Conservation (phyloP, 108 stramenopile species). For the Discostella stelligeroides region DNA sequence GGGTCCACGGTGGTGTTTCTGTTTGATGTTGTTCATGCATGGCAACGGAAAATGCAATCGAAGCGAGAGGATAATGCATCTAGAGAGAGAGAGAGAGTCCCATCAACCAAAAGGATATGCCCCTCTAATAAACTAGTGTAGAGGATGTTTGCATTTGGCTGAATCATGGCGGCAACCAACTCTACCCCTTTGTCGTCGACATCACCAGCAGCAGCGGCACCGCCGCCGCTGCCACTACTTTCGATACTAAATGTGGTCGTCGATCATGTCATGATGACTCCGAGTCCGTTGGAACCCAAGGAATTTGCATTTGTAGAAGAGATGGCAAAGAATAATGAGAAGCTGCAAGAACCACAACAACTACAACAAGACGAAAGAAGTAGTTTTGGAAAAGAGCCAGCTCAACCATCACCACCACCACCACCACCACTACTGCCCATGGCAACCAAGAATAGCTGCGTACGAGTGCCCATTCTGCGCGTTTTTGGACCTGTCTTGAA, state of each 20-base stretch:
- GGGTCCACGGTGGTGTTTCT: no score
- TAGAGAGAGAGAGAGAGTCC: no score
- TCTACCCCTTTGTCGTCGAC: not conserved
- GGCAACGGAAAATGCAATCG: no score
- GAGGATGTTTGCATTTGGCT: not conserved
- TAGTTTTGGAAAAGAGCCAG: not conserved
- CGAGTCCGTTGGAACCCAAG: conserved; percentile 68
- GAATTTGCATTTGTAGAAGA: conserved; percentile 47
- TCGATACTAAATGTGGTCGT: conserved; percentile 83
- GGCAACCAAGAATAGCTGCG: conserved; percentile 2
- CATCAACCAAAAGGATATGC: no score
- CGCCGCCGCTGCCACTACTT: conserved; percentile 18
- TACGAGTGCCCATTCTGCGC: conserved; percentile 74
- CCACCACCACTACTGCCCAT: not conserved
- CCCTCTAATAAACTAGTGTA: no score
- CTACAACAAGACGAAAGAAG: not conserved
- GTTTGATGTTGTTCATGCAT: no score
- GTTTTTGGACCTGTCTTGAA: conserved; percentile 81
- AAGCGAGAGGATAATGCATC: no score
- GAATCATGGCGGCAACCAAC: not conserved
- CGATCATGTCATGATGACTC: conserved; percentile 76
- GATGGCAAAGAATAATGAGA: not conserved
- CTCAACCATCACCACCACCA: not conserved
- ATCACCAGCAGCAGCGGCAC: not conserved
- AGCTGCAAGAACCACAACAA: not conserved